Conservation (phyloP, 2,329 filamentous ascomycete genomes). For the Claviceps spartinae region DNA sequence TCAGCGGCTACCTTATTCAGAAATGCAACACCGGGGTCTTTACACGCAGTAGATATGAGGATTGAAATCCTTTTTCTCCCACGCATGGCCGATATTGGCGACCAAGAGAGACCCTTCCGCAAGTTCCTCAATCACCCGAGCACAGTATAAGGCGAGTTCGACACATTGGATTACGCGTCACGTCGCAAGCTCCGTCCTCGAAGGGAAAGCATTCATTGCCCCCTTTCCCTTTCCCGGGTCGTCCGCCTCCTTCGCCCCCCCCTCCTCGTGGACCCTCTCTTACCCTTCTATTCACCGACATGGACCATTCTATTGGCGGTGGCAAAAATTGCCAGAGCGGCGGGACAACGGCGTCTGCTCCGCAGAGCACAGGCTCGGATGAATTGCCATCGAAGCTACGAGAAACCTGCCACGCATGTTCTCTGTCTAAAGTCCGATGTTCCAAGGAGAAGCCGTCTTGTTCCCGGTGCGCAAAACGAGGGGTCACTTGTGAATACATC, state of each 20-base stretch:
- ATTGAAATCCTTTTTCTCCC: not conserved
- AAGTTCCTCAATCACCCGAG: not conserved
- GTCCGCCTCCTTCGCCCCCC: not conserved
- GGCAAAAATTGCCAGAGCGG: not conserved
- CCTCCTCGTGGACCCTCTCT: not conserved
- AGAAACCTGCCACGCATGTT: constrained; percentile 23
- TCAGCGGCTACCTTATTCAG: not conserved
- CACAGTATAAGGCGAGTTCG: not conserved
- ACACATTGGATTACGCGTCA: not conserved
- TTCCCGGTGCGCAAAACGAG: constrained; percentile 18
- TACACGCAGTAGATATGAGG: not conserved
- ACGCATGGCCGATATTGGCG: not conserved
- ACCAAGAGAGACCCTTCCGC: not conserved
- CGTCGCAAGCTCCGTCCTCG: not conserved
- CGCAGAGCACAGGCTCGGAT: not conserved
- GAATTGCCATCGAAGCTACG: constrained; percentile 13
- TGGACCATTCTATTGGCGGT: not conserved
- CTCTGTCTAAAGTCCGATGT: constrained; percentile 23
- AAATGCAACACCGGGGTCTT: not conserved
- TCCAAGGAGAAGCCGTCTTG: constrained; percentile 21
- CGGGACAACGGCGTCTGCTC: not conserved
- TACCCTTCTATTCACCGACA: not conserved
- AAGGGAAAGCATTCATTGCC: not conserved
- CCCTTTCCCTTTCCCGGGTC: not conserved
- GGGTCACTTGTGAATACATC: constrained; percentile 20